Conservation (phyloP, 2,329 filamentous ascomycete species). For the Aspergillus quadricinctus region DNA sequence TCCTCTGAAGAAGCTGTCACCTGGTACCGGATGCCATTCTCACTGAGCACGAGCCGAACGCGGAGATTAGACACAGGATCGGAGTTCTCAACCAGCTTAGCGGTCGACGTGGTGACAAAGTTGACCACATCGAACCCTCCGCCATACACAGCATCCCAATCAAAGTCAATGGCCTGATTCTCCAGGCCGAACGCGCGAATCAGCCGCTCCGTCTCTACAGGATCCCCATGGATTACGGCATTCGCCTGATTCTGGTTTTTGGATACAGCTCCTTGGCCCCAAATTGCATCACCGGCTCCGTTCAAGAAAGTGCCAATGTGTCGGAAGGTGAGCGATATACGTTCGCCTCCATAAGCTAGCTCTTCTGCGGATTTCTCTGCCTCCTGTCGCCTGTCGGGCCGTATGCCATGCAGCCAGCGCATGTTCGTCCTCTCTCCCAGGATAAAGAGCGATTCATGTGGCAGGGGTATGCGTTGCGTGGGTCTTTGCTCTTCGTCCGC, state of each 20-base stretch:
- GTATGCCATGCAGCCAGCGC: conserved; percentile 88
- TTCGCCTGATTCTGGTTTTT: conserved; percentile 61
- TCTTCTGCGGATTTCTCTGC: conserved; percentile 67
- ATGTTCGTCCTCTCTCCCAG: conserved; percentile 78
- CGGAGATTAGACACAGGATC: conserved; percentile 35
- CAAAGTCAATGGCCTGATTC: conserved; percentile 68
- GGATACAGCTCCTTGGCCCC: conserved; percentile 81
- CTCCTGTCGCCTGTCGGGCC: conserved; percentile 71
- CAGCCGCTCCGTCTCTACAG: conserved; percentile 58
- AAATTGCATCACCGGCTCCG: conserved; percentile 63
- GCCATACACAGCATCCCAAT: conserved; percentile 73
- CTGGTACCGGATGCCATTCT: conserved; percentile 37
- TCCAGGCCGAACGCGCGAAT: conserved; percentile 78
- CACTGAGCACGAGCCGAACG: conserved; percentile 34
- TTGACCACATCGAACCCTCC: conserved; percentile 72
- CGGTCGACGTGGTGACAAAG: conserved; percentile 37
- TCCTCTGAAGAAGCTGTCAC: conserved; percentile 3
- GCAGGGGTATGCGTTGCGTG: conserved; percentile 66
- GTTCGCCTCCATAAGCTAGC: conserved; percentile 65
- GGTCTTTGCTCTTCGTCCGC: conserved; percentile 40
- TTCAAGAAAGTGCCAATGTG: conserved; percentile 81
- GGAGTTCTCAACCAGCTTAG: conserved; percentile 28
- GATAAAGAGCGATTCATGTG: conserved; percentile 83
- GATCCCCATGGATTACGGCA: conserved; percentile 65
- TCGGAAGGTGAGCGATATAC: conserved; percentile 90